A percentile compares a stretch with the other conserved stretches of the same genome.
Evolutionary conservation across 2,329 filamentous ascomycete genomes (phyloP).

Genomic region (Eutypa lata): DNA sequence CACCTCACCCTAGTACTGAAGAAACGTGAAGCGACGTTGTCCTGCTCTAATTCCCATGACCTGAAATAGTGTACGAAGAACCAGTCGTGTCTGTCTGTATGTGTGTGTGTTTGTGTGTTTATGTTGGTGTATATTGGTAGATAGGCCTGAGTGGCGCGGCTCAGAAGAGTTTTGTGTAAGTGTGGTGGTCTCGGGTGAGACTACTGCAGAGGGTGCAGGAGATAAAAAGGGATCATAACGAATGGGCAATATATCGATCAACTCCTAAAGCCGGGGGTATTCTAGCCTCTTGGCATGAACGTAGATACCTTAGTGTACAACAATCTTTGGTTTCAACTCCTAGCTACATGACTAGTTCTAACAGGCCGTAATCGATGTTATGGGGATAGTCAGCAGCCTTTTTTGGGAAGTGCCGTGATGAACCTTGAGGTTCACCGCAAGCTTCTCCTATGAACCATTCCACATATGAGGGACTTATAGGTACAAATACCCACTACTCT

Average conservation of each 20-base stretch:
- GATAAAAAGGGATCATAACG: background rate
- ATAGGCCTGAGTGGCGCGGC: background rate
- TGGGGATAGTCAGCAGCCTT: background rate
- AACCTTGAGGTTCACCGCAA: background rate
- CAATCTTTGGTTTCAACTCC: no score
- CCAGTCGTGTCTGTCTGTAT: no score
- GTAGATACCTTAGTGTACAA: background rate
- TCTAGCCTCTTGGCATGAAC: background rate
- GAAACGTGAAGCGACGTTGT: background rate
- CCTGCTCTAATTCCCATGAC: background rate
- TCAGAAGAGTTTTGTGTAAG: conserved; percentile 1
- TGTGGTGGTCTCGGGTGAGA: background rate
- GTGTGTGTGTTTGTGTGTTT: background rate
- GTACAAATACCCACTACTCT: background rate
- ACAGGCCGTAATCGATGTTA: background rate
- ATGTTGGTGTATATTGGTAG: background rate
- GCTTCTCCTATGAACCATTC: background rate
- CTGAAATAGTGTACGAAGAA: background rate
- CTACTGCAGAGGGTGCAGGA: background rate
- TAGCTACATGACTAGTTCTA: background rate
- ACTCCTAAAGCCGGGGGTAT: background rate
- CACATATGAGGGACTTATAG: background rate
- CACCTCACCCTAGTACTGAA: background rate
- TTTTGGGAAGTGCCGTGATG: background rate
- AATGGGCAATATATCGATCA: background rate